A percentile compares a stretch with the other conserved stretches of the same genome.
Conservation (phyloP, 2,329 filamentous ascomycete species). For the Lasiodiplodia hormozganensis region DNA sequence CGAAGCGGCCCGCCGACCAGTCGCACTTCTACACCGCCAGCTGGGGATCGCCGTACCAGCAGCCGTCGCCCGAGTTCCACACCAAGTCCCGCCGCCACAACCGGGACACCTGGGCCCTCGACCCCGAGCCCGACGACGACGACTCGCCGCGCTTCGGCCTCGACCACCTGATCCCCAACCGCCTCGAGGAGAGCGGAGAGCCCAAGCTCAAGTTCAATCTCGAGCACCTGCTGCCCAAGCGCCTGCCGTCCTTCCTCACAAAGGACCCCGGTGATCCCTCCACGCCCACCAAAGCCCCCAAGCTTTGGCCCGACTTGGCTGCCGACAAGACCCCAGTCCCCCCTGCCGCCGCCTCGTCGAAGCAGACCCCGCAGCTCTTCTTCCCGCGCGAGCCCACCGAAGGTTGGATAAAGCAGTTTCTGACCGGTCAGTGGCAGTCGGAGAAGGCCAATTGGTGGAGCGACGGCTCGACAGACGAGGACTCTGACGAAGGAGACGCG, state of each 20-base stretch:
- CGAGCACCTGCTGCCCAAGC: slow-evolving; percentile 44
- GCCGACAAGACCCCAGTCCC: slow-evolving; percentile 23
- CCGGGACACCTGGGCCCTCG: slow-evolving; percentile 37
- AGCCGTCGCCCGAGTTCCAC: slow-evolving; percentile 58
- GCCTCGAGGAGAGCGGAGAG: slow-evolving; percentile 39
- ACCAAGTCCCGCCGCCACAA: slow-evolving; percentile 35
- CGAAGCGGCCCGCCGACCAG: slow-evolving; percentile 52
- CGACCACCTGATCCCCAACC: slow-evolving; percentile 48
- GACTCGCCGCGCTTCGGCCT: slow-evolving; percentile 42
- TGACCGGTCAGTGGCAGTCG: slow-evolving; percentile 71
- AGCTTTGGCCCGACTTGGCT: slow-evolving; percentile 25
- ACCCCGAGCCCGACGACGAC: slow-evolving; percentile 31
- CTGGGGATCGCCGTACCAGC: slow-evolving; percentile 91
- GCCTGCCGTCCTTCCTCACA: slow-evolving; percentile 29
- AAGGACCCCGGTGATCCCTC: slow-evolving; percentile 13
- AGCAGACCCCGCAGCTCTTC: slow-evolving; percentile 32
- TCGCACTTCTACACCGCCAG: slow-evolving; percentile 73
- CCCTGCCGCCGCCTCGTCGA: neutral
- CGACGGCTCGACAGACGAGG: slow-evolving; percentile 75
- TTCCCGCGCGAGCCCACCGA: slow-evolving; percentile 66
- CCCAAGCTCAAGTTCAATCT: slow-evolving; percentile 48
- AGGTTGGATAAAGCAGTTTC: slow-evolving; percentile 86
- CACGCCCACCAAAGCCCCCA: slow-evolving; percentile 31
- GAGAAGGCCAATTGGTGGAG: slow-evolving; percentile 85
- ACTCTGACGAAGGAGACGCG: slow-evolving; percentile 45